Evolutionary conservation across 2,329 filamentous ascomycete genomes (phyloP).

Genomic region (Waltergamsia citrina): DNA sequence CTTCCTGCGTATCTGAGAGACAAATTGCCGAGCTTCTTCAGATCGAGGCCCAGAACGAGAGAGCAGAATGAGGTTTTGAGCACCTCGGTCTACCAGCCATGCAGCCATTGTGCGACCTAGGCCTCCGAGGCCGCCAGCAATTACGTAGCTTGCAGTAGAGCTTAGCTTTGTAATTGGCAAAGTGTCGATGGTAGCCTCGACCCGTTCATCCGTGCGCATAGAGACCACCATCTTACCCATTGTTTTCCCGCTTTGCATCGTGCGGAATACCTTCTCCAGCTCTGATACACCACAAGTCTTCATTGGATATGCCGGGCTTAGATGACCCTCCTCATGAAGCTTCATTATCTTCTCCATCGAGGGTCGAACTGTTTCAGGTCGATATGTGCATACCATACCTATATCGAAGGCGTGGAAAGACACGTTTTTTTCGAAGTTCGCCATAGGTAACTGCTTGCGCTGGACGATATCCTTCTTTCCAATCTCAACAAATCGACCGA

Average conservation of each 20-base stretch:
- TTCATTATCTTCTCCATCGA: not conserved
- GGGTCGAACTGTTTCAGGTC: not conserved
- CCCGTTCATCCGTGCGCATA: too few species aligned
- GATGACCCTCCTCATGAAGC: not conserved
- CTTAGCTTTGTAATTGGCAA: too few species aligned
- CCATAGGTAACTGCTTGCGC: not conserved
- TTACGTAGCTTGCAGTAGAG: conserved; percentile 30
- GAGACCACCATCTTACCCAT: conserved; percentile 7
- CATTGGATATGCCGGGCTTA: not conserved
- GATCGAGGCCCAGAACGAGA: conserved; percentile 12
- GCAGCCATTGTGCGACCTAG: conserved; percentile 34
- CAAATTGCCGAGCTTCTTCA: conserved; percentile 8
- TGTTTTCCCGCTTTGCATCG: conserved; percentile 2
- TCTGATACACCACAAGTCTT: conserved; percentile 3
- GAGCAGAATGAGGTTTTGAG: conserved; percentile 15
- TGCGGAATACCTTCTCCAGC: conserved; percentile 6
- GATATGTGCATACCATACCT: not conserved
- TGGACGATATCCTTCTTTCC: conserved; percentile 1
- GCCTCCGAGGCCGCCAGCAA: conserved; percentile 40
- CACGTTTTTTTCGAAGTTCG: not conserved
- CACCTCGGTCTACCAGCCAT: conserved; percentile 15
- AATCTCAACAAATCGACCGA: conserved; percentile 33
- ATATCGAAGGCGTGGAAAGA: not conserved
- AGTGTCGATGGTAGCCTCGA: too few species aligned
- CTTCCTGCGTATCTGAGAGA: conserved; percentile 6